Percentiles rank a stretch among this genome's conserved stretches.
Evolutionary conservation across 345 rosid genomes (phyloP).

Genomic region (Citrus inodora): DNA sequence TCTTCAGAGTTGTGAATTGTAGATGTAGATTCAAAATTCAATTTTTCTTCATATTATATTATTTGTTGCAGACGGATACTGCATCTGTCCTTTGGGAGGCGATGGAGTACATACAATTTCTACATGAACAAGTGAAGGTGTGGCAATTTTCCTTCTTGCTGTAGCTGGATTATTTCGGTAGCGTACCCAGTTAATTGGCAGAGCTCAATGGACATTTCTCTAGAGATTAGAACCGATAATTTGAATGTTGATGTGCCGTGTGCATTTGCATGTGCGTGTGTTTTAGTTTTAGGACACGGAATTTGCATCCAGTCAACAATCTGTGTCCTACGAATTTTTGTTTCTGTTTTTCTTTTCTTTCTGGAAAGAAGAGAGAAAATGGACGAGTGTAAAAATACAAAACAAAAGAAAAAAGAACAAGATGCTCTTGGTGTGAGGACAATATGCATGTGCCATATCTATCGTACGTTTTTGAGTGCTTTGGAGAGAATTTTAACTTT

Average conservation of each 20-base stretch:
- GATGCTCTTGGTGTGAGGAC: background rate
- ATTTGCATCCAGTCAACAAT: background rate
- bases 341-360: background rate
- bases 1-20: background rate
- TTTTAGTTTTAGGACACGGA: background rate
- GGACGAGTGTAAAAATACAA: background rate
- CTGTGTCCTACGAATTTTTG: background rate
- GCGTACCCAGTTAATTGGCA: conserved; percentile 1
- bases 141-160: conserved; percentile 22
- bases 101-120: conserved; percentile 82
- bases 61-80: conserved; percentile 78
- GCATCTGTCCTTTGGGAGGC: conserved; percentile 92
- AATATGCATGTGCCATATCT: background rate
- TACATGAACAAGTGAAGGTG: conserved; percentile 98
- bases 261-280: too few relatives aligned
- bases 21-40: conserved; percentile 2
- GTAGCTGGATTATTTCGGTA: background rate
- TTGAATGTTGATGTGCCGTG: background rate
- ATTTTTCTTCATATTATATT: background rate
- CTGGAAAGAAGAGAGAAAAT: background rate
- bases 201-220: background rate
- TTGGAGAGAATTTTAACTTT: background rate
- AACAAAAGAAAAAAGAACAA: background rate
- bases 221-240: background rate
- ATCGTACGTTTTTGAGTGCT: background rate